These are phyloP conservation scores for Malassezia furfur DNA, from an alignment of 1,284 basidiomycete genomes.

Conservation along the genomic window DNA sequence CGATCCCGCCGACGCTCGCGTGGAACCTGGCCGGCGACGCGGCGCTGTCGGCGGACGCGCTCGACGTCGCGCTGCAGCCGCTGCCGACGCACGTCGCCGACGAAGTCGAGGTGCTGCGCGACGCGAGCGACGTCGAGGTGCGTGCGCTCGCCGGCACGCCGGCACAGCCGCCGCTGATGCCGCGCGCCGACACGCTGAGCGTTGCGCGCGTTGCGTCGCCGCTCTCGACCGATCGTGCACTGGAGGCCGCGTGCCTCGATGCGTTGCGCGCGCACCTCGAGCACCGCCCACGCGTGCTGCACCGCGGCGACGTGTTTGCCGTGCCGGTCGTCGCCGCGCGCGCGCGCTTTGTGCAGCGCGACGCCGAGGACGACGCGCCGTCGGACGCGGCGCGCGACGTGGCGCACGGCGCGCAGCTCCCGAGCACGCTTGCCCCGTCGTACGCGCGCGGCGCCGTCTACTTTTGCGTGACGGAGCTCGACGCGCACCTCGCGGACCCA, in stretches of 20 bases:
- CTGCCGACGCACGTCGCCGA: constrained; percentile 15
- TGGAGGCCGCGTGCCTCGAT: constrained; percentile 62
- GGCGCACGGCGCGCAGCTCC: constrained; percentile 4
- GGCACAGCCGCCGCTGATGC: constrained; percentile 31
- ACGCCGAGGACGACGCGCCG: constrained; percentile 24
- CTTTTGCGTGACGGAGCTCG: constrained; percentile 65
- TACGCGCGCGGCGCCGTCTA: constrained; percentile 54
- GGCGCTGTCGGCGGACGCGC: constrained; percentile 14
- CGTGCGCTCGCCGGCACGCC: constrained; percentile 8
- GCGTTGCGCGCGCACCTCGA: constrained; percentile 65
- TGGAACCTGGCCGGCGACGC: constrained; percentile 29
- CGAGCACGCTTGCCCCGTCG: background rate
- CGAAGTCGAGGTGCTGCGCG: constrained; percentile 21
- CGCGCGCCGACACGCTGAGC: constrained; percentile 53
- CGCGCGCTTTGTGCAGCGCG: constrained; percentile 31
- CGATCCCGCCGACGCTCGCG: constrained; percentile 28
- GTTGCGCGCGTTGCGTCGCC: constrained; percentile 76
- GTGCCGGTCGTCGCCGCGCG: constrained; percentile 58
- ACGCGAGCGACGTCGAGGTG: background rate
- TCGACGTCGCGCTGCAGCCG: constrained; percentile 15
- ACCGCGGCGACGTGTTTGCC: constrained; percentile 70
- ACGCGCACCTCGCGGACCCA: constrained; percentile 24
- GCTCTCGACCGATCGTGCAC: constrained; percentile 62
- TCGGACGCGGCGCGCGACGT: constrained; percentile 44
- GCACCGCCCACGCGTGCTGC: constrained; percentile 57